These are phyloP conservation scores for Alternaria panax DNA, from an alignment of 2,329 filamentous ascomycete species.

Conservation along the genomic window DNA sequence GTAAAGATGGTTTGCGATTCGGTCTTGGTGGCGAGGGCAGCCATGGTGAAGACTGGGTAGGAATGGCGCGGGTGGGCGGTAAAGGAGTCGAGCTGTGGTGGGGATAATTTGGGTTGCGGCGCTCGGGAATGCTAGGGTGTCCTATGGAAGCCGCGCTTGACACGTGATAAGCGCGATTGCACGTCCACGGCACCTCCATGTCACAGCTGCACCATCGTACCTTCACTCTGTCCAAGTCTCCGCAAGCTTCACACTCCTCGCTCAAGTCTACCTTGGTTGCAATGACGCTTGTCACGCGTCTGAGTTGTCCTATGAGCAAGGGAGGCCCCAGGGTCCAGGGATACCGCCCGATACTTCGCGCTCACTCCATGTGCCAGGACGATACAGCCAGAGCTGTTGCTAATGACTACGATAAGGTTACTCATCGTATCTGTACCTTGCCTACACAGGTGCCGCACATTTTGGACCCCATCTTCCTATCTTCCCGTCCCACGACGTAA, in stretches of 20 bases:
- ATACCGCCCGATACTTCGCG: background rate
- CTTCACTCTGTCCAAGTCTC: background rate
- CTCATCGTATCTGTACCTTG: constrained; percentile 13
- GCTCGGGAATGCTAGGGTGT: constrained; percentile 36
- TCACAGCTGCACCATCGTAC: background rate
- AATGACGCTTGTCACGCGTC: background rate
- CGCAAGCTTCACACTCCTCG: background rate
- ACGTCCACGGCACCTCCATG: background rate
- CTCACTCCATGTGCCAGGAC: background rate
- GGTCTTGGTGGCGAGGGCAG: constrained; percentile 80
- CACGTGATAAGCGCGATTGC: constrained; percentile 19
- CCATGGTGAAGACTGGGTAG: constrained; percentile 54
- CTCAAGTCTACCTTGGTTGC: background rate
- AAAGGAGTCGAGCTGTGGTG: constrained; percentile 39
- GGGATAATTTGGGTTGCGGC: constrained; percentile 38
- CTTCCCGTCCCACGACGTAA: constrained; percentile 20
- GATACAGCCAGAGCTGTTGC: constrained; percentile 1
- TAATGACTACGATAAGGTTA: constrained; percentile 1
- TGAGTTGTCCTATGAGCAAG: background rate
- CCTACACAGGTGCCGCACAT: background rate
- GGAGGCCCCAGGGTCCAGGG: background rate
- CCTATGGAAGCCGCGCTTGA: constrained; percentile 14
- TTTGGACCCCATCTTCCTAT: constrained; percentile 18
- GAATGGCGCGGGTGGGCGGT: constrained; percentile 28
- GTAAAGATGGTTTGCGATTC: constrained; percentile 98